Base-by-base conservation (phyloP, 2,329 filamentous ascomycete species). In the Colletotrichum tropicicola region DNA sequence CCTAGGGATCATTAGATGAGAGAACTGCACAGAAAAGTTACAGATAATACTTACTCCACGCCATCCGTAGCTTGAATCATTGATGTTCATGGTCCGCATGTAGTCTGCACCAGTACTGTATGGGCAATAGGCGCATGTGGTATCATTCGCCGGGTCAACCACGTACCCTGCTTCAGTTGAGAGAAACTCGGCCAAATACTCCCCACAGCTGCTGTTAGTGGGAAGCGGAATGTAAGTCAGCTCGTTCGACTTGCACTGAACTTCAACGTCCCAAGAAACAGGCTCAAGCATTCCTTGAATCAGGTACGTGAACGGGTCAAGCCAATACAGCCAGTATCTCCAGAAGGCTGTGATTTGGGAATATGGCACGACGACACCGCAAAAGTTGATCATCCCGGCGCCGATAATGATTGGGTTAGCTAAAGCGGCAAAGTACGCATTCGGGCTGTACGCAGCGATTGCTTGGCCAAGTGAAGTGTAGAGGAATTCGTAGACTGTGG, bases 371-470 rank as follows among this genome's bases (percentile, higher is more conserved):
- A 74, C 63, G 1, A 73, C 70, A 6, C 72, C 71, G 15, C 71
- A 73, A 53, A 73, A 74, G 63, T 71, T 73, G 59, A 79, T 66
- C 67, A 81, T 66, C n/a, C n/a, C n/a, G 2, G 77, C 75, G 6
- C 77, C 78, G 58, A 85, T 75, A 35, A 84, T 59, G 2, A 84
- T 71, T 0, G 81, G 81, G 56, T 84, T 84, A 69, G 78, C 77
- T 21, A 84, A 74, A 1, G 82, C 76, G 1, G 82, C 82, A n/a
- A 83, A 82, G 45, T 81, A 79, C 13, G 80, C 82, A 45, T 83
- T 84, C 0, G 83, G 83, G 0, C 82, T 79, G 60, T 84, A 85
- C 1, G 83, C 83, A 0, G 82, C 81, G 39, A 85, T 79, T 2
- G 73, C 74, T 62, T 81, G 79, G 1, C 80, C 79, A 55, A 80